Evolutionary conservation across 148 eudicot species (phyloP).

Genomic region (Persicaria maculosa): DNA sequence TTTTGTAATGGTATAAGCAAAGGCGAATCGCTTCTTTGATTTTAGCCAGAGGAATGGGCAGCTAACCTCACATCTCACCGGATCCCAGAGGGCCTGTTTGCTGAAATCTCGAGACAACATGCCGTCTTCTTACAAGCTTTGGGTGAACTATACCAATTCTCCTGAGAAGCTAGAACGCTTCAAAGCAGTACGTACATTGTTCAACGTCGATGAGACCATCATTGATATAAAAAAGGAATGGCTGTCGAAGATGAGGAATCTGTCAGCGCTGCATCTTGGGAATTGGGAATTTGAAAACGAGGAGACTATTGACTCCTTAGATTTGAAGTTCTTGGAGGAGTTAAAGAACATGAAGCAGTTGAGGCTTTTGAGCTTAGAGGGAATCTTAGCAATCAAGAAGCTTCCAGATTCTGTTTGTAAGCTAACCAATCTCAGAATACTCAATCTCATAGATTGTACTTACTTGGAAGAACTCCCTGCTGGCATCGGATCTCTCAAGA

Average conservation of each 20-base stretch:
- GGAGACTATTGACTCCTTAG: not conserved
- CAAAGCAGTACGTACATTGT: not conserved
- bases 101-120: not conserved
- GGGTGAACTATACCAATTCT: not conserved
- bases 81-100: not conserved
- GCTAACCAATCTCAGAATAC: slow-evolving; percentile 23
- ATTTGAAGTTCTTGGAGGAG: slow-evolving; percentile 20
- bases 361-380: slow-evolving; percentile 39
- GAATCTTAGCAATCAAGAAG: slow-evolving; percentile 29
- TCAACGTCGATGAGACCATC: slow-evolving; percentile 25
- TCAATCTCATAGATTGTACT: slow-evolving; percentile 29
- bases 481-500: slow-evolving; percentile 31
- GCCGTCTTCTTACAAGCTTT: not conserved
- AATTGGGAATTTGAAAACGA: slow-evolving; percentile 28
- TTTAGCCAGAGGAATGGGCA: not conserved
- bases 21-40: not conserved
- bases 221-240: slow-evolving; percentile 24
- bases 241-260: slow-evolving; percentile 26
- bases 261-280: slow-evolving; percentile 36
- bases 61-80: not conserved
- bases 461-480: slow-evolving; percentile 23
- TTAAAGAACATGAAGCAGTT: slow-evolving; percentile 20
- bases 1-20: not conserved
- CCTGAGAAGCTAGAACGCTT: not conserved
- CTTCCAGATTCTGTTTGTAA: slow-evolving; percentile 27